Base-by-base conservation (phyloP, 1,284 basidiomycete genomes). In the Afroboletus lepidellus region DNA sequence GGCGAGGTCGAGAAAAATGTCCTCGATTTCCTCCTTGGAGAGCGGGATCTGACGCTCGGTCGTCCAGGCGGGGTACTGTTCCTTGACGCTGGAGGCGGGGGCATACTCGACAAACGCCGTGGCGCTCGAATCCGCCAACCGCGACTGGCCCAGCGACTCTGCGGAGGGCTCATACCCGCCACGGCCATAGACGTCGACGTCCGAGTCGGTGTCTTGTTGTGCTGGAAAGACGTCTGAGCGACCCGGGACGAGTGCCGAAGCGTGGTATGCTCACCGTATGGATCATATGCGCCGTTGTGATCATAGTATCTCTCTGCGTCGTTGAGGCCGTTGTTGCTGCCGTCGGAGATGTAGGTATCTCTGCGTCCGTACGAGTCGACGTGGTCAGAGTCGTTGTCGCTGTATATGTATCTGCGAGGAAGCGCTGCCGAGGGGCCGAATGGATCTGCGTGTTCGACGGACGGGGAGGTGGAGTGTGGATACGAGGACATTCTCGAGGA, bases 21-120 rank as follows among this genome's bases (percentile, higher is more conserved):
- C 96, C 73, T 99, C 96, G 54, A 99, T 98, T 76, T 99, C 97
- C 69, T 99, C 96, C 76, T 98, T 98, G 30, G 94, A 94, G 12
- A 99, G 78, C 13, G 96, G 96, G 56, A 98, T 97, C 63, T 94
- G 86, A 47, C 92, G 87, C 55, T 98, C 94, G 38, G 86, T 74
- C 16, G 87, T 87, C 96, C 97, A 98, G 0, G 94, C 93, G 0
- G 96, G 94, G 62, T 96, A 95, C 18, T 90, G 83, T 61, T 96
- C 93, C 42, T 81, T 80, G 8, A 72, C 74, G 46, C 78, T 78
- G 23, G 75, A 69, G 5, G 77, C 69, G 8, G 71, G 72, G 34
- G 66, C 66, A 57, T 79, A 78, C 61, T 91, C 83, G 54, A 75
- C 69, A 57, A 81, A 82, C 0, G 83, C 81, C 0, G 85, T 83